Evolutionary conservation across 768 basidiomycete genomes (phyloP).

Genomic region (Rhodotorula toruloides): DNA sequence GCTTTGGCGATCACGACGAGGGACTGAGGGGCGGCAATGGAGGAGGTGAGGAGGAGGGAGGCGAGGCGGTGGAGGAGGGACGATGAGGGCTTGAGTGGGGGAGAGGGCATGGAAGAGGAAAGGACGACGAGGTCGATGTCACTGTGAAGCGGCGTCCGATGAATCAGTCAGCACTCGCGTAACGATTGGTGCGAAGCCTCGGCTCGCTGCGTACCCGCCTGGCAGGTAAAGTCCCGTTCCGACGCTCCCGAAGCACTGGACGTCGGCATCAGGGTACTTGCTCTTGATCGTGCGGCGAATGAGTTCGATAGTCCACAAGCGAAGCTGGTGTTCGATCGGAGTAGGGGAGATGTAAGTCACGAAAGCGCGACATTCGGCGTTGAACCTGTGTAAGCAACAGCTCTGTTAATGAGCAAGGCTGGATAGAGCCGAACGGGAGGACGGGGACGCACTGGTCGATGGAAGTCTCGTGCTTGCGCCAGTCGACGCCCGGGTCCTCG

Average conservation of each 20-base stretch:
- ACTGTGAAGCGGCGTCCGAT: constrained; percentile 49
- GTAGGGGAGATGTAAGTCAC: constrained; percentile 82
- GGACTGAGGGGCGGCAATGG: constrained; percentile 60
- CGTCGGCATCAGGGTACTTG: constrained; percentile 71
- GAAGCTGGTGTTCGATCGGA: constrained; percentile 74
- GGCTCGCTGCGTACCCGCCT: constrained; percentile 75
- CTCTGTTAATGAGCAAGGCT: no score
- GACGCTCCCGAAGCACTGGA: constrained; percentile 85
- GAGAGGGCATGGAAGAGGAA: constrained; percentile 68
- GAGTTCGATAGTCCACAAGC: constrained; percentile 64
- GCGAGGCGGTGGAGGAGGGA: constrained; percentile 64
- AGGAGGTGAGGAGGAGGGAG: constrained; percentile 64
- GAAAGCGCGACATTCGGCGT: constrained; percentile 79
- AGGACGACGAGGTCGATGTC: constrained; percentile 92
- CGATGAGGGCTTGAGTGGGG: constrained; percentile 59
- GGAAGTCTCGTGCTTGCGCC: constrained; percentile 16
- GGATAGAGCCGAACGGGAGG: background rate
- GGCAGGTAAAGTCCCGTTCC: constrained; percentile 92
- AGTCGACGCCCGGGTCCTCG: constrained; percentile 34
- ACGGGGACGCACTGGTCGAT: constrained; percentile 15
- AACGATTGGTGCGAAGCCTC: no score
- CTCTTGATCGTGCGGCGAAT: constrained; percentile 62
- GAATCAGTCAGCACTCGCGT: constrained; percentile 14
- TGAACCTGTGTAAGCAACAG: constrained; percentile 56
- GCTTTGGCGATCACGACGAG: constrained; percentile 88